Percentiles rank a stretch among this genome's conserved stretches.
Conservation (phyloP, 768 basidiomycete genomes). For the Suillus subalutaceus region DNA sequence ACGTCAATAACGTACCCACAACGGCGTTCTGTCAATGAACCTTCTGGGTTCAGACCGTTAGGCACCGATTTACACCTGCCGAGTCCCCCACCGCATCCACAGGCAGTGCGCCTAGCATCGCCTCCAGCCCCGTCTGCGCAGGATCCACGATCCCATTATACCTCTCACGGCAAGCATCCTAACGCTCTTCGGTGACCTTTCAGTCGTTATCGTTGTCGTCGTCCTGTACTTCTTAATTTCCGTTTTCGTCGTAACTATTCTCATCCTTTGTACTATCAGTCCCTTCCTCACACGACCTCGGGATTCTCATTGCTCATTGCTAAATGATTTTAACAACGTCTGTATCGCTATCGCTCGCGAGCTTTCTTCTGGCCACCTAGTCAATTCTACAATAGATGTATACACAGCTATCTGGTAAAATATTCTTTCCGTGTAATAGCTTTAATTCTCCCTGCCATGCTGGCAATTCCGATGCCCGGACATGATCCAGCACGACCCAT, state of each 20-base stretch:
- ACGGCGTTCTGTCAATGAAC: conserved; percentile 60
- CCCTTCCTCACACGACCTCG: conserved; percentile 28
- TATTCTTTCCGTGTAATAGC: conserved; percentile 35
- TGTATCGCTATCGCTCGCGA: conserved; percentile 38
- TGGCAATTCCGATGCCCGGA: conserved; percentile 6
- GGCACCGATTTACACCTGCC: conserved; percentile 54
- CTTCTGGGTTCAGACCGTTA: conserved; percentile 52
- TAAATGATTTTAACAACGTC: conserved; percentile 27
- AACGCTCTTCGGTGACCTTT: conserved; percentile 47
- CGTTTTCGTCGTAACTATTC: conserved; percentile 18
- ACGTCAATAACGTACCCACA: conserved; percentile 53
- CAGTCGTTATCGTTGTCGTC: conserved; percentile 16
- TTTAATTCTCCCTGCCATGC: conserved; percentile 8
- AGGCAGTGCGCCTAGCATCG: conserved; percentile 45
- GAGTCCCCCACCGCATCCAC: conserved; percentile 45
- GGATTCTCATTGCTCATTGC: conserved; percentile 30
- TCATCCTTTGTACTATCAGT: conserved; percentile 23
- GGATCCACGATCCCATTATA: conserved; percentile 40
- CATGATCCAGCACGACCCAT: neutral
- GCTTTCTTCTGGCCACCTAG: conserved; percentile 24
- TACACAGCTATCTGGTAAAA: conserved; percentile 19
- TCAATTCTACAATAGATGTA: conserved; percentile 37
- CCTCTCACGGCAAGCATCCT: conserved; percentile 49
- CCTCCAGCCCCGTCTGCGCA: conserved; percentile 42
- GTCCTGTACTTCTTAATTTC: conserved; percentile 17